These are phyloP conservation scores for Sapria himalayana DNA, from an alignment of 345 rosid genomes.

Conservation along the genomic window DNA sequence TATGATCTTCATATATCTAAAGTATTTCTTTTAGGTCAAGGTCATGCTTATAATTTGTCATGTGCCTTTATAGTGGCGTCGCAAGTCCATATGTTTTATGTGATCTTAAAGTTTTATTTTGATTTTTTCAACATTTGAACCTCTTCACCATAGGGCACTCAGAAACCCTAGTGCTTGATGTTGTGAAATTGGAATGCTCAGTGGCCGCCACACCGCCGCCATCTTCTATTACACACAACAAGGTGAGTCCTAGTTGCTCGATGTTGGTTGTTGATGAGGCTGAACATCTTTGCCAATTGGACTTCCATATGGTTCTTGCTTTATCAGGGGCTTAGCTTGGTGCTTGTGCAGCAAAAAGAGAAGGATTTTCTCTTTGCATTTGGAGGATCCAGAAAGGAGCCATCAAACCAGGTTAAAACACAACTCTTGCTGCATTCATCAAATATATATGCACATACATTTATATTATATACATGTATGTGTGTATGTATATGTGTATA, in stretches of 20 bases:
- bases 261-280: background rate
- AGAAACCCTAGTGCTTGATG: slow-evolving; percentile 69
- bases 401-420: slow-evolving; percentile 80
- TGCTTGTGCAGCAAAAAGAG: slow-evolving; percentile 71
- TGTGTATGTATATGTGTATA: too few species aligned
- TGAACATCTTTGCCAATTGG: background rate
- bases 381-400: slow-evolving; percentile 75
- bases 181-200: slow-evolving; percentile 68
- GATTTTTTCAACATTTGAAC: slow-evolving; percentile 11
- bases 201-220: slow-evolving; percentile 45
- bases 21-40: too few species aligned
- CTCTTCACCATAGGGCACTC: too few species aligned
- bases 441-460: too few species aligned
- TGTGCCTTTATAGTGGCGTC: background rate
- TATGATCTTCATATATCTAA: too few species aligned
- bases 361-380: slow-evolving; percentile 88
- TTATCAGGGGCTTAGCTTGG: slow-evolving; percentile 76
- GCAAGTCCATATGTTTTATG: background rate
- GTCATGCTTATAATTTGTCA: too few species aligned
- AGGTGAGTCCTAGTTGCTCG: too few species aligned
- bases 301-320: slow-evolving; percentile 2
- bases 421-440: too few species aligned
- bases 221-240: slow-evolving; percentile 53
- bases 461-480: too few species aligned
- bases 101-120: background rate